Evolutionary conservation across 1,284 basidiomycete genomes (phyloP).

Genomic region (Naganishia albida): DNA sequence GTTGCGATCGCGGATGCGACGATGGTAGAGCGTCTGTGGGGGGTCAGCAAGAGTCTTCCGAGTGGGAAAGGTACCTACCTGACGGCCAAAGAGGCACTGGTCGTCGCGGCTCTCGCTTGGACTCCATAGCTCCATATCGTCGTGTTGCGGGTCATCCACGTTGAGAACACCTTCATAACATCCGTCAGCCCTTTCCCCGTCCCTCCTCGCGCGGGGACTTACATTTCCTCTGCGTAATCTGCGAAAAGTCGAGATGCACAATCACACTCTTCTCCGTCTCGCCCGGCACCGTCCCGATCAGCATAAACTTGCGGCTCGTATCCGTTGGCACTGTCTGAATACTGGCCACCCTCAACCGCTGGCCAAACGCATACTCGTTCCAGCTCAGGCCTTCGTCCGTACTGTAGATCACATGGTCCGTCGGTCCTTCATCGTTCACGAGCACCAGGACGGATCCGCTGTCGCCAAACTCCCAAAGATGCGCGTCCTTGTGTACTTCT

Average conservation of each 20-base stretch:
- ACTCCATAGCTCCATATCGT: constrained; percentile 95
- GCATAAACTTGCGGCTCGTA: constrained; percentile 85
- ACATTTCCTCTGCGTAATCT: constrained; percentile 75
- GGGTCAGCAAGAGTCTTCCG: background rate
- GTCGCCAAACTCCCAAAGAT: constrained; percentile 97
- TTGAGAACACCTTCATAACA: constrained; percentile 64
- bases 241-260: constrained; percentile 86
- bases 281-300: constrained; percentile 69
- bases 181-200: constrained; percentile 1
- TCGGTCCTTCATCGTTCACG: constrained; percentile 91
- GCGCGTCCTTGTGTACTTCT: constrained; percentile 96
- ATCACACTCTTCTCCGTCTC: constrained; percentile 63
- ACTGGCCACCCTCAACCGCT: constrained; percentile 70
- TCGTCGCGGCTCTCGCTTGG: constrained; percentile 79
- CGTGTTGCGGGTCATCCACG: constrained; percentile 68
- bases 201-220: constrained; percentile 48
- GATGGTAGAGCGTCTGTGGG: constrained; percentile 76
- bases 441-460: constrained; percentile 91
- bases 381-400: constrained; percentile 84
- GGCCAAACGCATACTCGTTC: constrained; percentile 83
- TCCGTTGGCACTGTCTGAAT: constrained; percentile 90
- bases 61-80: constrained; percentile 57
- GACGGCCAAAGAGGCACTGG: constrained; percentile 79
- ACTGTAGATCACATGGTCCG: constrained; percentile 83
- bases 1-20: constrained; percentile 73